Base-by-base conservation (phyloP, 1,139 yeast species). In the Arxiozyma telluris region DNA sequence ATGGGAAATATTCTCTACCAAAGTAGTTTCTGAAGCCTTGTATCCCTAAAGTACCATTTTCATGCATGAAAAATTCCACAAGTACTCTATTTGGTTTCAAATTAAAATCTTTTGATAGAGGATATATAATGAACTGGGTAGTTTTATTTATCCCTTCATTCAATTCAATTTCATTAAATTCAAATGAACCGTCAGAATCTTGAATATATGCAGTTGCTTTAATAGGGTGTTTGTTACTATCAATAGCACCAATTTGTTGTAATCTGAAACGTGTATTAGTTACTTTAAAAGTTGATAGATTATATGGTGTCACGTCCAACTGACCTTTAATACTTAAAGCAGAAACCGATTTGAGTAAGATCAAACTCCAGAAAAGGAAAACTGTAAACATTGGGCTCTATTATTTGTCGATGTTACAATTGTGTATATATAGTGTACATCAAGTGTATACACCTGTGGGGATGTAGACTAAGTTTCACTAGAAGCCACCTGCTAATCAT, bases 1-100 rank as follows among this genome's bases (percentile, higher is more conserved):
- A 62, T 20, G 72, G 67, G 56, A 67, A 67, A 50, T 61, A 62
- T 53, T 69, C 71, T 54, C 63, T 66, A 20, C 71, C 72, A 50
- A 67, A 66, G n/a, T 54, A 56, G 46, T 69, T 69, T 21, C 57
- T 64, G 50, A 54, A 67, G 2, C 69, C 71, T 21, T 56, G 60
- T 18, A 55, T 30, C 30, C 46, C 18, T 11, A 50, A 44, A 4
- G 61, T 59, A 18, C 64, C 63, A 21, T 61, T 56, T 18, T 58
- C 60, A 23, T 52, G 18, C 41, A 59, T 58, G 15, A 50, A 54
- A 18, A 66, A 56, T 49, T 66, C 64, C 3, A 67, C 50, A 34
- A 69, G 54, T 11, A 69, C 57, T 52, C 72, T 65, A 50, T 64
- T 65, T 30, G 72, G 72, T 44, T 61, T 62, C 53, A 69, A 51